Base-by-base conservation (phyloP, 306 rosid species). In the peach (Prunus persica) region DNA sequence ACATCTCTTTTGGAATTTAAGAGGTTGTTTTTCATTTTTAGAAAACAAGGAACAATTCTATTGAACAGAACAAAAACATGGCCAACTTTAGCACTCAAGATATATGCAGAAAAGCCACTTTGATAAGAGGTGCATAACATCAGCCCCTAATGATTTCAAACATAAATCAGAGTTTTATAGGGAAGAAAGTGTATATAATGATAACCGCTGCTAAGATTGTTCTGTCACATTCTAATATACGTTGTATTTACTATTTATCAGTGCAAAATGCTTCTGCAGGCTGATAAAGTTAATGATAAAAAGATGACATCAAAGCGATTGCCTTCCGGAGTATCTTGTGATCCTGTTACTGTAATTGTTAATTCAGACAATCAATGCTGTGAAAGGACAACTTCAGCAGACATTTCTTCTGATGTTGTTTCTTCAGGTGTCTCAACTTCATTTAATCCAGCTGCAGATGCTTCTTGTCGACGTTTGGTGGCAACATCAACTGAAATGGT, bases 131-230 rank as follows among this genome's bases (percentile, higher is more conserved):
- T 38, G 43, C 43, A 38, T 38, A 38, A 38, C 43, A 38, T 7
- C 43, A 38, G 6, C 43, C 43, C 77, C 67, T 62, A 84, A 80
- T 81, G 85, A 76, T 74, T 57, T 58, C 52, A 58, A 68, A 66
- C 75, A 84, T 72, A 89, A 82, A 82, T 72, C 80, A 60, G 90
- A 77, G 82, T 75, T 80, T 79, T 68, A 61, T 41, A 68, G 50
- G 69, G 85, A 74, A 72, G 82, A 80, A 78, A 79, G 13, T 75
- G 91, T 93, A 86, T 73, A 93, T 86, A 69, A 71, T 50, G 73
- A 73, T 77, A 50, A 68, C 66, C 78, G 43, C 57, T 41, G 32
- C 71, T 18, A 11, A 38, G 27, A 22, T 22, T 38, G 25, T 71
- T 72, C 62, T 43, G 16, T 24, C 13, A 45, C 11, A 6, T 28